phyloP scores from a whole-genome alignment of 495 filamentous ascomycete species.

The Schizothecium vesticola region DNA sequence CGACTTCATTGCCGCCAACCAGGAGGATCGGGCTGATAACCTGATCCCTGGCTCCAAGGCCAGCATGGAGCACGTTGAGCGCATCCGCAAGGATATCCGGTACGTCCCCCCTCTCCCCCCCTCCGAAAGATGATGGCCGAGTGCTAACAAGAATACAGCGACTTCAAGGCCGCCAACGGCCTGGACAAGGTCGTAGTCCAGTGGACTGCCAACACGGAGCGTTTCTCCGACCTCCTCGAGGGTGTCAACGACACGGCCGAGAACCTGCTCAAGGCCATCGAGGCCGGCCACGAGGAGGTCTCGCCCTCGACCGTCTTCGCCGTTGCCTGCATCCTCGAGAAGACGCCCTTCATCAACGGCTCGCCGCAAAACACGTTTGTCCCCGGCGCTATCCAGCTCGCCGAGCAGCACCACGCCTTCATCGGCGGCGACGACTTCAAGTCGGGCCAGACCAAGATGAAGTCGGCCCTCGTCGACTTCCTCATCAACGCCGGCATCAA shows the following conservation, averaged over 20 bases:
- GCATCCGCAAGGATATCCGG: constrained; percentile 89
- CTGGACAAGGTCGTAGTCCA: constrained; percentile 96
- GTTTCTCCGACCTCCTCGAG: constrained; percentile 78
- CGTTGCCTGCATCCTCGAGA: constrained; percentile 86
- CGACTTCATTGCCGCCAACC: constrained; percentile 98
- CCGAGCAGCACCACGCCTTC: constrained; percentile 82
- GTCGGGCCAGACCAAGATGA: constrained; percentile 99
- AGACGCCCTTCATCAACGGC: constrained; percentile 95
- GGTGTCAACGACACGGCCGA: constrained; percentile 97
- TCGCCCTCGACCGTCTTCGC: constrained; percentile 94
- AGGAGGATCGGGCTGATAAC: constrained; percentile 96
- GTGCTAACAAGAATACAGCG: constrained; percentile 19
- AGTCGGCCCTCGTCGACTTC: constrained; percentile 97
- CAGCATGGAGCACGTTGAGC: constrained; percentile 79
- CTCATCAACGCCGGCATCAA: constrained; percentile 98
- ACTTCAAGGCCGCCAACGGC: constrained; percentile 81
- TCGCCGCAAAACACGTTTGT: constrained; percentile 99
- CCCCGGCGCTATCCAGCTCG: constrained; percentile 82
- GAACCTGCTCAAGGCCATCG: constrained; percentile 83
- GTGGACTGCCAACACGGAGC: constrained; percentile 99
- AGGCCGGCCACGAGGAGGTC: constrained; percentile 79
- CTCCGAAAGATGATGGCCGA: not conserved
- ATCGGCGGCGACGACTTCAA: constrained; percentile 99
- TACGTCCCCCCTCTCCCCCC: not conserved
- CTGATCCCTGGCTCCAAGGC: constrained; percentile 78